phyloP scores from a whole-genome alignment of 305 asterid species.

The Andrographis paniculata region DNA sequence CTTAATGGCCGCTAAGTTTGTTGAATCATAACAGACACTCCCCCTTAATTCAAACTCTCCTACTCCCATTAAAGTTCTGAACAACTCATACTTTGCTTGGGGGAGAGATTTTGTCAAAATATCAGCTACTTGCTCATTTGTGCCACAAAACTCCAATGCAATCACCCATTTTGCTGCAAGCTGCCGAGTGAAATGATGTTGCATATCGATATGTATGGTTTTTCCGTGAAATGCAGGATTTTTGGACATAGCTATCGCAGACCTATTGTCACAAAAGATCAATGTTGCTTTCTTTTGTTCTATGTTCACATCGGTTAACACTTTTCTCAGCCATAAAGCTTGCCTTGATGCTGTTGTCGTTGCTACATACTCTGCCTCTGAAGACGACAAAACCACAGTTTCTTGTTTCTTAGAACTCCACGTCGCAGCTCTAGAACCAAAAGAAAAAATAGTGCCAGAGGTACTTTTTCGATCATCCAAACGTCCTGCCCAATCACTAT shows the following conservation, averaged over 20 bases:
- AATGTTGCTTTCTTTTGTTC: not conserved
- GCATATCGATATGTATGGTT: not conserved
- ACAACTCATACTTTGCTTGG: too few species aligned
- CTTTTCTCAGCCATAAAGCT: constrained; percentile 6
- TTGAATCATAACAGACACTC: too few species aligned
- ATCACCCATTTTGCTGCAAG: not conserved
- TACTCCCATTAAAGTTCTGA: too few species aligned
- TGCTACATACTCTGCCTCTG: constrained; percentile 4
- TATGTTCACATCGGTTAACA: not conserved
- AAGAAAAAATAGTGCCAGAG: not conserved
- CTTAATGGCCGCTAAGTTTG: too few species aligned
- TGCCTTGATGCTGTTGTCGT: not conserved
- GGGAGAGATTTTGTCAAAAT: too few species aligned
- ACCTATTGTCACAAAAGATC: not conserved
- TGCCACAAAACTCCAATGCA: not conserved
- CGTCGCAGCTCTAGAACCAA: not conserved
- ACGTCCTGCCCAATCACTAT: constrained; percentile 2
- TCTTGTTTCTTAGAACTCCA: constrained; percentile 16
- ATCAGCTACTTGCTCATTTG: not conserved
- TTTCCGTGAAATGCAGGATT: constrained; percentile 2
- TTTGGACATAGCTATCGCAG: not conserved
- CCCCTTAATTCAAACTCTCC: too few species aligned
- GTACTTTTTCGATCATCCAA: constrained; percentile 10
- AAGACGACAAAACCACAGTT: not conserved
- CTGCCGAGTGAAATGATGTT: not conserved